phyloP scores from a whole-genome alignment of 805 yeast species.

The Sungouiella thailandica region DNA sequence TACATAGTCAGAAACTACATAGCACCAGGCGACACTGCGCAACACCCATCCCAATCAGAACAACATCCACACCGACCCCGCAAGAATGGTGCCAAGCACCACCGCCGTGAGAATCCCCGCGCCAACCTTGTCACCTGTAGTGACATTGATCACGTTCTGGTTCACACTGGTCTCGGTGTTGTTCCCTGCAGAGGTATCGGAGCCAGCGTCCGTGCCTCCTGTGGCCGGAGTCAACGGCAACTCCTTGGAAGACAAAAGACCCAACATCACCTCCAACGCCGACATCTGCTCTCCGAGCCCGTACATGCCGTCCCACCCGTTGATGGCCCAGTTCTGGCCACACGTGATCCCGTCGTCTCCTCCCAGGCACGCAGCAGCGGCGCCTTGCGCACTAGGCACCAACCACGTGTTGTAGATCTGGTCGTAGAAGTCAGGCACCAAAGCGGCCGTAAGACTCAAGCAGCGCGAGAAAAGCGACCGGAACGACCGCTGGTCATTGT shows the following conservation, averaged over 20 bases:
- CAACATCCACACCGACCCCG: conserved; percentile 78
- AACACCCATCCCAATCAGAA: too few species aligned
- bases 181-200: conserved; percentile 29
- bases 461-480: conserved; percentile 64
- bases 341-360: conserved; percentile 85
- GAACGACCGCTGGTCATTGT: conserved; percentile 74
- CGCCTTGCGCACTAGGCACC: conserved; percentile 54
- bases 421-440: conserved; percentile 47
- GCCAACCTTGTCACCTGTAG: conserved; percentile 61
- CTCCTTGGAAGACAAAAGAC: conserved; percentile 20
- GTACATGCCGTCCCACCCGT: conserved; percentile 59
- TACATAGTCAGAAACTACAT: too few species aligned
- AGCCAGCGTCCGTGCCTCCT: conserved; percentile 12
- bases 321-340: conserved; percentile 60
- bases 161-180: conserved; percentile 22
- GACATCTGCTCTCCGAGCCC: conserved; percentile 80
- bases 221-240: conserved; percentile 15
- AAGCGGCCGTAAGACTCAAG: conserved; percentile 51
- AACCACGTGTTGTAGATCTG: conserved; percentile 24
- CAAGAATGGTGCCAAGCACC: conserved; percentile 54
- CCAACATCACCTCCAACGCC: conserved; percentile 56
- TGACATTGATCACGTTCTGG: conserved; percentile 42
- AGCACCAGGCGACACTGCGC: too few species aligned
- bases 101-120: conserved; percentile 85
- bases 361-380: conserved; percentile 68